Evolutionary conservation across 495 filamentous ascomycete genomes (phyloP).

Genomic region (Thermothielavioides terrestris): DNA sequence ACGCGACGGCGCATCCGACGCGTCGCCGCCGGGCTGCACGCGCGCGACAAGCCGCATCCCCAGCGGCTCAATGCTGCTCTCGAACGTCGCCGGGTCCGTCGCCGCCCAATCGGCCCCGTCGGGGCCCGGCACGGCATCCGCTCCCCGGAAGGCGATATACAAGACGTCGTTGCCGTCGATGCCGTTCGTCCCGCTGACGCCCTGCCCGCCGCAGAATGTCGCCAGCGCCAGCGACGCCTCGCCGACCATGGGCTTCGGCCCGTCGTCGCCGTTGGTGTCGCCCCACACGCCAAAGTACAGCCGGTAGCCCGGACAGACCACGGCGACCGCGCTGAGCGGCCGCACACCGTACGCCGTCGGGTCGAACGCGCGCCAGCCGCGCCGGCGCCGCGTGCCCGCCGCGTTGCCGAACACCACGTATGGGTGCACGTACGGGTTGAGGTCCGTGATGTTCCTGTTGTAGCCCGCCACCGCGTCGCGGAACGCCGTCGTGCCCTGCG

Average conservation of each 20-base stretch:
- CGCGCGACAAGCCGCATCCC: constrained; percentile 34
- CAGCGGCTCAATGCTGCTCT: constrained; percentile 38
- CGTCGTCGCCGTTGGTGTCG: constrained; percentile 52
- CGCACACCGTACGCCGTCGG: constrained; percentile 44
- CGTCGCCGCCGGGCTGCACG: background rate
- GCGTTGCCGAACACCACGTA: constrained; percentile 62
- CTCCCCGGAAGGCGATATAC: constrained; percentile 47
- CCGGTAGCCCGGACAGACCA: constrained; percentile 50
- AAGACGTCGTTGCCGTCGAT: constrained; percentile 43
- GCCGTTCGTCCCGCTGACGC: constrained; percentile 42
- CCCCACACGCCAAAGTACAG: constrained; percentile 61
- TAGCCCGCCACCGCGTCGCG: constrained; percentile 35
- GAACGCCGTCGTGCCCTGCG: constrained; percentile 50
- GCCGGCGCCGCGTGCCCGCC: constrained; percentile 12
- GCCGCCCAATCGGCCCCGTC: constrained; percentile 44
- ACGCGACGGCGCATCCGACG: too few relatives aligned
- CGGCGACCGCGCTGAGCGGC: constrained; percentile 54
- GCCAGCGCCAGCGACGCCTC: constrained; percentile 52
- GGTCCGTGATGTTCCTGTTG: constrained; percentile 39
- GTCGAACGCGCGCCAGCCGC: constrained; percentile 37
- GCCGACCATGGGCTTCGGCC: constrained; percentile 38
- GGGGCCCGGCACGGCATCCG: constrained; percentile 39
- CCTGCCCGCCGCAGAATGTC: constrained; percentile 42
- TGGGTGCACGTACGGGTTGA: constrained; percentile 54
- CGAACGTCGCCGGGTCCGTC: constrained; percentile 34